Conservation (phyloP, 768 basidiomycete species). For the Lactarius evosmus region DNA sequence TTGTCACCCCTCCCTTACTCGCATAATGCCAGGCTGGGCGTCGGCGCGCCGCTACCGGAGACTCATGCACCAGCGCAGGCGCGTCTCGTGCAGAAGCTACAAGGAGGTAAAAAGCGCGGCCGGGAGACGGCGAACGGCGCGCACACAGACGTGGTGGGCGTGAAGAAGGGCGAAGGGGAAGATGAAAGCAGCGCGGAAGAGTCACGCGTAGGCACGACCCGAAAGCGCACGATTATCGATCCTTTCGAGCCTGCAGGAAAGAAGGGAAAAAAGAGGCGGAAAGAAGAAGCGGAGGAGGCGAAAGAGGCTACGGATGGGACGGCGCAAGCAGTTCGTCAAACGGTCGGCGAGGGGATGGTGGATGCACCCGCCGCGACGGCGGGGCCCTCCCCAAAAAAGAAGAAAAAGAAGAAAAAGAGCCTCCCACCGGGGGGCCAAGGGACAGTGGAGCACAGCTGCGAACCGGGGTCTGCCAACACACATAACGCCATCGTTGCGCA, state of each 20-base stretch:
- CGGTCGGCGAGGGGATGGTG: conserved; percentile 4
- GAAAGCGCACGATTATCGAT: conserved; percentile 58
- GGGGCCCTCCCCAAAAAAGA: conserved; percentile 25
- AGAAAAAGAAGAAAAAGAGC: conserved; percentile 32
- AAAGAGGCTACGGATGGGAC: not conserved
- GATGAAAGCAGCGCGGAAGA: conserved; percentile 47
- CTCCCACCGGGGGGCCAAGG: not conserved
- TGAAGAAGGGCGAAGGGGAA: conserved; percentile 34
- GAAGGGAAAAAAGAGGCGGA: conserved; percentile 47
- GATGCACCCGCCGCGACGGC: not conserved
- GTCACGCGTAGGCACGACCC: conserved; percentile 50
- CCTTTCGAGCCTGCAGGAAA: conserved; percentile 46
- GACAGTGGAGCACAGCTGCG: not conserved
- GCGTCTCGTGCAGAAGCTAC: conserved; percentile 58
- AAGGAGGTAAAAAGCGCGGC: conserved; percentile 46
- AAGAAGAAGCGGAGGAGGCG: conserved; percentile 23
- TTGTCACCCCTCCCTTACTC: not conserved
- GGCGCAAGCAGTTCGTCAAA: not conserved
- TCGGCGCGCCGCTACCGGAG: conserved; percentile 63
- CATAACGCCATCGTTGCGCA: not conserved
- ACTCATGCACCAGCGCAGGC: conserved; percentile 34
- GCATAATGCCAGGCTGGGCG: conserved; percentile 54
- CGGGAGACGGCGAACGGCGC: conserved; percentile 41
- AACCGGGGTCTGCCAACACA: not conserved
- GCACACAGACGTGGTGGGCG: not conserved